Percentiles rank a stretch among this genome's conserved stretches.
These are phyloP conservation scores for Coemansia sp. DNA, from an alignment of 192 early-diverging fungal genomes.

Conservation along the genomic window DNA sequence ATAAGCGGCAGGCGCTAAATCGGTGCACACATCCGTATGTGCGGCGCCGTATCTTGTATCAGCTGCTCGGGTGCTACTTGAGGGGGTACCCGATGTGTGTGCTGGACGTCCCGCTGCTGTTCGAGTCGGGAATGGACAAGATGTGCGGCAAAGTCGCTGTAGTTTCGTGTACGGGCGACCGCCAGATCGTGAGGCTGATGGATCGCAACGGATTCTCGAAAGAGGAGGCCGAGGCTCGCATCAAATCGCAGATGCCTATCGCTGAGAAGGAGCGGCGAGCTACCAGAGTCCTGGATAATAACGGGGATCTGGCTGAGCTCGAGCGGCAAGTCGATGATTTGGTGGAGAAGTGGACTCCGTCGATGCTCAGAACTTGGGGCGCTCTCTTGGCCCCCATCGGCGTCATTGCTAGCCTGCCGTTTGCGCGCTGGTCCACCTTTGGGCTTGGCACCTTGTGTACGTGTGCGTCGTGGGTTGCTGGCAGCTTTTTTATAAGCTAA, in stretches of 20 bases:
- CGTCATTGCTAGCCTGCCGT: conserved; percentile 18
- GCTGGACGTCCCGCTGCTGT: conserved; percentile 90
- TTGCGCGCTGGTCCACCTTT: conserved; percentile 10
- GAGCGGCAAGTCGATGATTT: conserved; percentile 16
- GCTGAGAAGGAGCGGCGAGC: conserved; percentile 75
- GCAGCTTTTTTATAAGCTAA: conserved; percentile 8
- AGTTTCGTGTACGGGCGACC: conserved; percentile 66
- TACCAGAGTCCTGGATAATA: conserved; percentile 84
- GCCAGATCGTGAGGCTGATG: conserved; percentile 76
- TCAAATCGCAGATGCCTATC: conserved; percentile 81
- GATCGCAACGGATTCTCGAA: conserved; percentile 61
- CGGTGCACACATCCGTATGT: conserved; percentile 85
- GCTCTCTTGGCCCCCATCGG: conserved; percentile 39
- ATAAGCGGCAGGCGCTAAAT: conserved; percentile 74
- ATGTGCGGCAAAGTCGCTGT: conserved; percentile 74
- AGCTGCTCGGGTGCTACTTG: conserved; percentile 68
- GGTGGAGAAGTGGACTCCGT: conserved; percentile 30
- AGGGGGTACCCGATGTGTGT: conserved; percentile 68
- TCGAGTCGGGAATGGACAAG: conserved; percentile 77
- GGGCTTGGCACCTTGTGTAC: conserved; percentile 31
- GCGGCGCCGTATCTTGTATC: conserved; percentile 73
- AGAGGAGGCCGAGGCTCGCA: conserved; percentile 65
- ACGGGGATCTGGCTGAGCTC: conserved; percentile 57
- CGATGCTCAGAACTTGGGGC: conserved; percentile 14
- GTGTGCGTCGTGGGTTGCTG: conserved; percentile 24